Evolutionary conservation across 2,329 filamentous ascomycete species (phyloP), one percentile per base, ranked within the genome.

Genomic region (Monosporascus cannonballus): DNA sequence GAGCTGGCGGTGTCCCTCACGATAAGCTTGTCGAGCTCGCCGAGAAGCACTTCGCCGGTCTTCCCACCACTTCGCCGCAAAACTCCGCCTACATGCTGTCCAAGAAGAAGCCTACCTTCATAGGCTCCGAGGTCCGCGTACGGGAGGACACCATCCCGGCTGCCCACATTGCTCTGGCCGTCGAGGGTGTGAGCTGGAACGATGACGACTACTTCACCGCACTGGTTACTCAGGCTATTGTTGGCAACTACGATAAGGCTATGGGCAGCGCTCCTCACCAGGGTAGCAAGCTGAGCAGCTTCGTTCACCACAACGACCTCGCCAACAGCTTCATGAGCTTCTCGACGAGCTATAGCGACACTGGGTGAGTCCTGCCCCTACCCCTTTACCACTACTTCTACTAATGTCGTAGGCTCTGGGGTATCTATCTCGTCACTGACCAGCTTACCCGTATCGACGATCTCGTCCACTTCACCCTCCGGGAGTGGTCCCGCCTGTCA

Each of bases 311-410:
- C 76, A 85, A 97, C 77, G 87, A 92, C 73, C 84, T 99, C 58
- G 94, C 94, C 74, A 99, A 96, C 81, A 96, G 92, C 84, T 99
- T 96, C 83, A 99, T 99, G 95, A 96, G 90, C 80, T 99, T 99
- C 80, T 96, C 92, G 61, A 99, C 94, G 63, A 96, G 90, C 81
- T 99, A 99, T 79, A 97, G 92, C 70, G 94, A 99, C 74, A 99
- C 94, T 72, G 94, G 92, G 91, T 96, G 84, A 75, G 86, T n/a
- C 44, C 6, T 41, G 20, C 6, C 20, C 14, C 24, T 41, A 48
- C 34, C 6, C 9, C 24, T 9, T 25, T 44, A 47, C 27, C 17
- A 15, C 37, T 15, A 22, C 48, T 24, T 41, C n/a, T 54, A 42
- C 55, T 64, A 61, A 63, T 25, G 5, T 53, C 14, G 25, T 66